phyloP scores from a whole-genome alignment of 2,329 filamentous ascomycete species.

The Emericellopsis atlantica region DNA sequence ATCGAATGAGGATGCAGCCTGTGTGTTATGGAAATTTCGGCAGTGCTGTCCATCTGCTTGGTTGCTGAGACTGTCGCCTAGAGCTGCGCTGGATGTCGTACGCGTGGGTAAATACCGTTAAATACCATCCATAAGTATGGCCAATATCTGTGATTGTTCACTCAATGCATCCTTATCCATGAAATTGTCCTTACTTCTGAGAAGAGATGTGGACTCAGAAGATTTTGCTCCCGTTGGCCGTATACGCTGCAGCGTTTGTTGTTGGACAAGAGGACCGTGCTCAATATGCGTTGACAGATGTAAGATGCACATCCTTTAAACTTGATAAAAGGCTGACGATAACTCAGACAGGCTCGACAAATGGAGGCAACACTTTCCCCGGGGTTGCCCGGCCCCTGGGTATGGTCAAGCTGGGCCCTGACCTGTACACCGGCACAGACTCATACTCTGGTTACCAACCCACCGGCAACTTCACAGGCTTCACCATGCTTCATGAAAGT shows the following conservation, averaged over 20 bases:
- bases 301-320: constrained; percentile 8
- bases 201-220: not conserved
- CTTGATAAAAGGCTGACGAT: not conserved
- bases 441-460: constrained; percentile 39
- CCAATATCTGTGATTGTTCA: too few species aligned
- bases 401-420: constrained; percentile 37
- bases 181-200: too few species aligned
- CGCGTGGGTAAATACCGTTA: too few species aligned
- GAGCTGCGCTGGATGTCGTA: too few species aligned
- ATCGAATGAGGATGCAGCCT: too few species aligned
- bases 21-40: too few species aligned
- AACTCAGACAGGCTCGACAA: constrained; percentile 27
- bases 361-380: constrained; percentile 36
- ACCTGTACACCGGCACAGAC: constrained; percentile 33
- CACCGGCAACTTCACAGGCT: constrained; percentile 41
- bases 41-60: too few species aligned
- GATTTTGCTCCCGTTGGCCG: not conserved
- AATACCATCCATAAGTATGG: too few species aligned
- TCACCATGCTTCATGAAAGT: constrained; percentile 53
- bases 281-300: constrained; percentile 20
- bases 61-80: too few species aligned
- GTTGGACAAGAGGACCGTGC: constrained; percentile 9
- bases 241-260: not conserved
- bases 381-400: constrained; percentile 32
- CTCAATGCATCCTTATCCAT: too few species aligned